A percentile compares a stretch with the other conserved stretches of the same genome.
Evolutionary conservation across 148 eudicot species (phyloP).

Genomic region (Fagopyrum esculentum): DNA sequence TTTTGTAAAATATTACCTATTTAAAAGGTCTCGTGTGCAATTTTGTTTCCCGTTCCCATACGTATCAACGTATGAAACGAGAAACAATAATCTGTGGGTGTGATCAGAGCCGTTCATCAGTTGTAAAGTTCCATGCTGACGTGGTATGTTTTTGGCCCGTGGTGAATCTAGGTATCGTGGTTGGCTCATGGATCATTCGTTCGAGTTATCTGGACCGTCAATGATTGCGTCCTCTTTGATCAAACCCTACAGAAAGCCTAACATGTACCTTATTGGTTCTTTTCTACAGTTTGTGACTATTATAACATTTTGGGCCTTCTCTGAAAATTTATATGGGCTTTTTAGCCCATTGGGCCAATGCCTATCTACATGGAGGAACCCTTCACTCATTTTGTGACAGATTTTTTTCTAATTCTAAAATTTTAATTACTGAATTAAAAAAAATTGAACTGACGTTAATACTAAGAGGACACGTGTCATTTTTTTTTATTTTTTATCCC

Average conservation of each 20-base stretch:
- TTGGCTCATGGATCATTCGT: slow-evolving; percentile 11
- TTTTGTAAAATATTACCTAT: too few species aligned
- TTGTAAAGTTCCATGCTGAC: neutral
- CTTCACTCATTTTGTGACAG: too few species aligned
- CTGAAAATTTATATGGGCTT: neutral
- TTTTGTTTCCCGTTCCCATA: too few species aligned
- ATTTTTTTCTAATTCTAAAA: too few species aligned
- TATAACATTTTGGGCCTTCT: neutral
- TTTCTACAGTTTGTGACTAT: neutral
- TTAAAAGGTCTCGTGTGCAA: too few species aligned
- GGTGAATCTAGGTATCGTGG: slow-evolving; percentile 11
- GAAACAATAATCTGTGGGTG: neutral
- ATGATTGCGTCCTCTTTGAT: neutral
- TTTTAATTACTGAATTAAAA: too few species aligned
- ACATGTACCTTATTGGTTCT: neutral
- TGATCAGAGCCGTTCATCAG: slow-evolving; percentile 13
- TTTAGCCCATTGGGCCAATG: neutral
- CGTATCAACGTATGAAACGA: neutral
- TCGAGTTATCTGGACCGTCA: slow-evolving; percentile 10
- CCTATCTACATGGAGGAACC: too few species aligned
- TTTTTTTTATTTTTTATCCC: too few species aligned
- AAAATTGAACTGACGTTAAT: too few species aligned
- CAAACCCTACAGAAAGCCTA: neutral
- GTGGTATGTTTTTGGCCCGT: slow-evolving; percentile 11
- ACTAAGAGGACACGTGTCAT: too few species aligned